Evolutionary conservation across 768 basidiomycete genomes (phyloP), one percentile per base, ranked within the genome.

Genomic region (Calocybe cyanea): DNA sequence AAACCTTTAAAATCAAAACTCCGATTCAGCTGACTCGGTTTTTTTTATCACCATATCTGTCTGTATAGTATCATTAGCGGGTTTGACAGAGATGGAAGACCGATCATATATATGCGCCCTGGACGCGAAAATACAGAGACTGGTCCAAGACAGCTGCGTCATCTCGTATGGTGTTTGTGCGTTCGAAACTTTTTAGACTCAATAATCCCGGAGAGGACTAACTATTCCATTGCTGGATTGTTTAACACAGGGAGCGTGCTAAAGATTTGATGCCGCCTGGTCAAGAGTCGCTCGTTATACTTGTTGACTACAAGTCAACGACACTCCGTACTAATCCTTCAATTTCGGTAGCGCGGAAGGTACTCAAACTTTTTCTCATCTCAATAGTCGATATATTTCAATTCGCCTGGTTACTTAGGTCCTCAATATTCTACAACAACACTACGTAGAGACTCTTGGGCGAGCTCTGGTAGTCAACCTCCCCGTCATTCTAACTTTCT

Each of bases 381-480:
- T n/a, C n/a, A n/a, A n/a, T n/a, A n/a, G n/a, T n/a, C n/a, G n/a
- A n/a, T n/a, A n/a, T n/a, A n/a, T n/a, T n/a, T n/a, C n/a, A n/a
- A n/a, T n/a, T 11, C 25, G 5, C n/a, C 14, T 5, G 14, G 14
- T n/a, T 18, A 35, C 18, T 14, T 45, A 80, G 78, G 83, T 85
- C 5, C 74, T 93, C 17, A 70, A 75, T 45, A 91, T 93, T 56
- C 73, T 93, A 33, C 91, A 92, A 59, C 80, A 89, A 52, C 89
- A 94, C 61, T 94, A 94, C 56, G 86, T 87, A 25, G 90, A 92
- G 63, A 87, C 89, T 4, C 78, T 94, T 33, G 91, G 91, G 23
- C 77, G 88, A 10, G 91, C 87, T 21, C 71, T 92, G 31, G 83
- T 93, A 39, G 80, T 87, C 38, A 91, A 92, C 59, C 80, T 92